Evolutionary conservation across 2,329 filamentous ascomycete species (phyloP).

Genomic region (Trichophyton rubrum): DNA sequence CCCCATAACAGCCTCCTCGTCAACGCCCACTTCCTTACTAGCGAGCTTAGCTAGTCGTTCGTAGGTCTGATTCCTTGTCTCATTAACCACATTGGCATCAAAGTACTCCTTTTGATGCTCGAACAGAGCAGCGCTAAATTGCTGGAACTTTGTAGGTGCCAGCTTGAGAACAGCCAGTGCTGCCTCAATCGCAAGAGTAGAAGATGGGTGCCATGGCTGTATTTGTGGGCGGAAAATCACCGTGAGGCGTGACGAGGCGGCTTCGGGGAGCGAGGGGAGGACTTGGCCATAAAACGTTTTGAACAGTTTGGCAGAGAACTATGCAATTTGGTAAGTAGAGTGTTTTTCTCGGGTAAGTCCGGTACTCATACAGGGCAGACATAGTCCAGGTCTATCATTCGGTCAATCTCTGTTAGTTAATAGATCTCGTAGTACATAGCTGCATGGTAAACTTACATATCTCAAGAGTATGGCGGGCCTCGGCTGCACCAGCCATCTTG

Average conservation of each 20-base stretch:
- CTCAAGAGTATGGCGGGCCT: constrained; percentile 27
- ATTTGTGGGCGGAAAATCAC: constrained; percentile 84
- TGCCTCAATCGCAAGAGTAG: constrained; percentile 59
- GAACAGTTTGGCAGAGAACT: constrained; percentile 61
- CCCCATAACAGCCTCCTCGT: constrained; percentile 56
- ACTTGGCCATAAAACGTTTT: constrained; percentile 58
- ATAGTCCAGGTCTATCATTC: constrained; percentile 61
- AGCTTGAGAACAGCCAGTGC: constrained; percentile 65
- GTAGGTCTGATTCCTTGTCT: constrained; percentile 77
- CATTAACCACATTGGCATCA: constrained; percentile 70
- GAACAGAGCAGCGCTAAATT: constrained; percentile 60
- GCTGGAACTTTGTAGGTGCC: constrained; percentile 62
- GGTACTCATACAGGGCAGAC: constrained; percentile 53
- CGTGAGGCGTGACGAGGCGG: constrained; percentile 50
- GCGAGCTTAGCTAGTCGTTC: constrained; percentile 64
- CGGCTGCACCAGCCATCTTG: constrained; percentile 25
- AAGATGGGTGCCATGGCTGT: constrained; percentile 89
- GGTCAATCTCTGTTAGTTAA: not conserved
- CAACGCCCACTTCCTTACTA: constrained; percentile 45
- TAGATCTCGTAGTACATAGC: not conserved
- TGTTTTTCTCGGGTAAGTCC: not conserved
- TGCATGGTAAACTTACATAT: constrained; percentile 22
- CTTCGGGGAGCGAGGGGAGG: constrained; percentile 48
- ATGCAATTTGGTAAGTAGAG: constrained; percentile 2
- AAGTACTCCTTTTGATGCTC: constrained; percentile 64